These are phyloP conservation scores for Nymphaea thermarum DNA, from an alignment of 164 flowering plant genomes.

Conservation along the genomic window DNA sequence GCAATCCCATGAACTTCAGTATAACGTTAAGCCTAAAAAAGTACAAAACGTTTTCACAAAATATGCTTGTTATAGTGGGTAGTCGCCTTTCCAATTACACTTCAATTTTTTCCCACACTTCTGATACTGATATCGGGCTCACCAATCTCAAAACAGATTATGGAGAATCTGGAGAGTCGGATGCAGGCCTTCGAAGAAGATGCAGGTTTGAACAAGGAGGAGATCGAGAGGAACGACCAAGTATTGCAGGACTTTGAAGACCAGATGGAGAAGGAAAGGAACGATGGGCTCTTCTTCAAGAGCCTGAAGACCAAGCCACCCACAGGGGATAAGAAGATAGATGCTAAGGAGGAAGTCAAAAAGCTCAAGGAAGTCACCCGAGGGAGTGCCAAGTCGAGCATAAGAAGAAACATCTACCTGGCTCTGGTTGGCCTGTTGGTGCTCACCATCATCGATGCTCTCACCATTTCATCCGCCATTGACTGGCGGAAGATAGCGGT, in stretches of 20 bases:
- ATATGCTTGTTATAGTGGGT: no score
- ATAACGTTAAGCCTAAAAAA: no score
- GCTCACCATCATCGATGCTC: slow-evolving; percentile 32
- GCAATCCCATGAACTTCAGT: no score
- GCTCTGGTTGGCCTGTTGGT: slow-evolving; percentile 39
- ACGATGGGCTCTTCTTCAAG: slow-evolving; percentile 81
- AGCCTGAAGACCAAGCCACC: slow-evolving; percentile 39
- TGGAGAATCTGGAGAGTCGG: slow-evolving; percentile 53
- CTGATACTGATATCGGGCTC: neutral
- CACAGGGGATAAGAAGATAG: slow-evolving; percentile 6
- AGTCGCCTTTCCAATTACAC: no score
- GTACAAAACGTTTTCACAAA: no score
- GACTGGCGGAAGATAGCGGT: slow-evolving; percentile 48
- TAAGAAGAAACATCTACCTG: slow-evolving; percentile 61
- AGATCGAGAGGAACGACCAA: slow-evolving; percentile 50
- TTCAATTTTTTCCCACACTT: no score
- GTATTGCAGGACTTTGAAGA: slow-evolving; percentile 51
- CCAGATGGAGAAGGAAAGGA: slow-evolving; percentile 43
- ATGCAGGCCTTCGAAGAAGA: slow-evolving; percentile 75
- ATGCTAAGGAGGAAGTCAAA: slow-evolving; percentile 43
- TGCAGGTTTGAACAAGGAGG: slow-evolving; percentile 33
- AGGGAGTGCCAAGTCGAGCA: slow-evolving; percentile 41
- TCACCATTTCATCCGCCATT: slow-evolving; percentile 14
- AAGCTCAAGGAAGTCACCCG: slow-evolving; percentile 38
- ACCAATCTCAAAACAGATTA: slow-evolving; percentile 37